phyloP scores from a whole-genome alignment of 2,329 filamentous ascomycete species.

The Chaetoscypha palmicola region DNA sequence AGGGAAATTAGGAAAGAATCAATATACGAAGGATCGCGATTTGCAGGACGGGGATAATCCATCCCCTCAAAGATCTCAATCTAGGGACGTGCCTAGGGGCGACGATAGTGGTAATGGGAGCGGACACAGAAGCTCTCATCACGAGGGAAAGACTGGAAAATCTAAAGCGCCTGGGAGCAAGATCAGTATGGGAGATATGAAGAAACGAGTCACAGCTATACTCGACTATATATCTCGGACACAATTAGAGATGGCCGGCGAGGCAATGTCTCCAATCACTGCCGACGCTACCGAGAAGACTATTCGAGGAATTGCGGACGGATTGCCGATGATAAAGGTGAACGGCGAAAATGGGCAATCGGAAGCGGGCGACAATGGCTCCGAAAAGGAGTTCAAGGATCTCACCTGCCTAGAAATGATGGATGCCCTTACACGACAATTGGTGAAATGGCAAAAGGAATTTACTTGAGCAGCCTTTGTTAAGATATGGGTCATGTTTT shows the following conservation, averaged over 20 bases:
- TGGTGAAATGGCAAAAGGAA: conserved; percentile 34
- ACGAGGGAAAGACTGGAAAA: conserved; percentile 28
- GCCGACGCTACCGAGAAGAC: conserved; percentile 33
- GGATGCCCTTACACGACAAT: conserved; percentile 34
- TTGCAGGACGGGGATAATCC: conserved; percentile 42
- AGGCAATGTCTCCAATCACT: conserved; percentile 38
- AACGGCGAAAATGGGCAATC: conserved; percentile 30
- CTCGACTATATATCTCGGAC: conserved; percentile 85
- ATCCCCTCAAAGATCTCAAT: conserved; percentile 48
- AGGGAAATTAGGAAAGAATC: conserved; percentile 65
- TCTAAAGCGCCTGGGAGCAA: conserved; percentile 42
- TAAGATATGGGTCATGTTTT: background rate
- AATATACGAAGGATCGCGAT: conserved; percentile 74
- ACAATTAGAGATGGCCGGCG: conserved; percentile 76
- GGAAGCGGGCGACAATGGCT: conserved; percentile 29
- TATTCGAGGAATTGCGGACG: conserved; percentile 30
- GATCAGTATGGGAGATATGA: conserved; percentile 82
- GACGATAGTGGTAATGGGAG: conserved; percentile 46
- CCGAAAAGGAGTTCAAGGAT: conserved; percentile 58
- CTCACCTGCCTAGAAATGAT: conserved; percentile 45
- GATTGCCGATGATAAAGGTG: conserved; percentile 30
- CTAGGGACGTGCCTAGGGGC: conserved; percentile 32
- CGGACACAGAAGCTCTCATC: conserved; percentile 32
- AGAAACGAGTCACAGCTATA: conserved; percentile 73
- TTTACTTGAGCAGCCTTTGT: conserved; percentile 20